Conservation (phyloP, 768 basidiomycete species). For the Saitozyma podzolica region DNA sequence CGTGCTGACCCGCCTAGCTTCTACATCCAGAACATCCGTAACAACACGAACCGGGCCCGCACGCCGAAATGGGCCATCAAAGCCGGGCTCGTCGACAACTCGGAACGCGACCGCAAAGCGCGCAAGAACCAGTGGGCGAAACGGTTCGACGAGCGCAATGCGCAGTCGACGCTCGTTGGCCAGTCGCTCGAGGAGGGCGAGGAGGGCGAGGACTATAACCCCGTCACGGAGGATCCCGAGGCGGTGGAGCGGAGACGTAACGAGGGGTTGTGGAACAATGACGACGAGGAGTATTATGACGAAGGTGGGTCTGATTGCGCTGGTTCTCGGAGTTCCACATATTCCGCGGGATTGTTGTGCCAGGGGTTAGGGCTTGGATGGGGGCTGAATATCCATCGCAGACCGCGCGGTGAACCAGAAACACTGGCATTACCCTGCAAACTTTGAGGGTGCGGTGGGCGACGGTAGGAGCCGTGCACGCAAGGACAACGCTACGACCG, state of each 20-base stretch:
- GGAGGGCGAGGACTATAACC: conserved; percentile 49
- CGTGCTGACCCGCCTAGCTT: conserved; percentile 23
- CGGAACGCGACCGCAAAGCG: conserved; percentile 73
- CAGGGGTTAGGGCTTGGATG: neutral
- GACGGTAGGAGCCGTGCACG: conserved; percentile 20
- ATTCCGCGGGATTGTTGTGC: neutral
- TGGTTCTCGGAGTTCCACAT: neutral
- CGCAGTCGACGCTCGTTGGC: conserved; percentile 67
- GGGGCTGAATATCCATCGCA: neutral
- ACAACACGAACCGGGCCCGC: conserved; percentile 86
- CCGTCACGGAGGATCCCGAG: conserved; percentile 32
- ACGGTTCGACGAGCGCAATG: conserved; percentile 79
- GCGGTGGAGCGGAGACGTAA: conserved; percentile 32
- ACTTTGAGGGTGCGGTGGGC: conserved; percentile 51
- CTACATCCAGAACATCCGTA: conserved; percentile 77
- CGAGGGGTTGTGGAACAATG: conserved; percentile 47
- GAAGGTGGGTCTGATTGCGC: conserved; percentile 31
- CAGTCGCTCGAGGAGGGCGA: conserved; percentile 80
- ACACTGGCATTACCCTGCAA: conserved; percentile 53
- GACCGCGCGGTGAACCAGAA: conserved; percentile 50
- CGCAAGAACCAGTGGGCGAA: conserved; percentile 82
- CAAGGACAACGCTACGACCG: conserved; percentile 17
- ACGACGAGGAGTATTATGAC: conserved; percentile 51
- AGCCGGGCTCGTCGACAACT: conserved; percentile 82
- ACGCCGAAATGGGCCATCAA: conserved; percentile 92